Evolutionary conservation across 257 asterid species (phyloP).

Genomic region (Salvia hispanica): DNA sequence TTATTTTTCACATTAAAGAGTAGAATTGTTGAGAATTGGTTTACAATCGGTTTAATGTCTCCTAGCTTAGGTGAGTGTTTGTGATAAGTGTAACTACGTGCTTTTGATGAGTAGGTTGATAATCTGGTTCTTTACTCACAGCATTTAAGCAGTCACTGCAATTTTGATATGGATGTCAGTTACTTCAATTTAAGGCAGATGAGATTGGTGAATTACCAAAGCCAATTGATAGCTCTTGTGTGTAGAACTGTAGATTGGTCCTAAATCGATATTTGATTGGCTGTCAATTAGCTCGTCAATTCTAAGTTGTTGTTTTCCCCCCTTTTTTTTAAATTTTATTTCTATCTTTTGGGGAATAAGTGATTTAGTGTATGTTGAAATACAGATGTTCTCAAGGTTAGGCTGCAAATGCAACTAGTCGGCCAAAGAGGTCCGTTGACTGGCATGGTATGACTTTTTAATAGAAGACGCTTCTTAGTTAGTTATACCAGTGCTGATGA

Average conservation of each 20-base stretch:
- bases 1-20: neutral
- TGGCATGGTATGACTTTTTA: slow-evolving; percentile 69
- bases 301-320: neutral
- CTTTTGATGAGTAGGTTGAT: too few species aligned
- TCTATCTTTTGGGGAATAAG: slow-evolving; percentile 19
- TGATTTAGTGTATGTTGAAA: slow-evolving; percentile 32
- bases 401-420: slow-evolving; percentile 98
- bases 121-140: neutral
- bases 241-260: slow-evolving; percentile 9
- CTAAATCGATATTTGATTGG: neutral
- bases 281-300: slow-evolving; percentile 8
- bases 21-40: neutral
- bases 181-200: slow-evolving; percentile 11
- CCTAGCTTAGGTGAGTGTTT: neutral
- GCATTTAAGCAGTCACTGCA: slow-evolving; percentile 19
- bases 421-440: slow-evolving; percentile 89
- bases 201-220: too few species aligned
- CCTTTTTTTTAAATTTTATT: neutral
- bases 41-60: slow-evolving; percentile 13
- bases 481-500: neutral
- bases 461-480: slow-evolving; percentile 8
- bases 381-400: slow-evolving; percentile 94
- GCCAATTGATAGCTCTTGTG: neutral
- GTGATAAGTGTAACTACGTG: neutral
- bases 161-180: neutral